Conservation (phyloP, 2,329 filamentous ascomycete species). For the Cryoendolithus antarcticus region DNA sequence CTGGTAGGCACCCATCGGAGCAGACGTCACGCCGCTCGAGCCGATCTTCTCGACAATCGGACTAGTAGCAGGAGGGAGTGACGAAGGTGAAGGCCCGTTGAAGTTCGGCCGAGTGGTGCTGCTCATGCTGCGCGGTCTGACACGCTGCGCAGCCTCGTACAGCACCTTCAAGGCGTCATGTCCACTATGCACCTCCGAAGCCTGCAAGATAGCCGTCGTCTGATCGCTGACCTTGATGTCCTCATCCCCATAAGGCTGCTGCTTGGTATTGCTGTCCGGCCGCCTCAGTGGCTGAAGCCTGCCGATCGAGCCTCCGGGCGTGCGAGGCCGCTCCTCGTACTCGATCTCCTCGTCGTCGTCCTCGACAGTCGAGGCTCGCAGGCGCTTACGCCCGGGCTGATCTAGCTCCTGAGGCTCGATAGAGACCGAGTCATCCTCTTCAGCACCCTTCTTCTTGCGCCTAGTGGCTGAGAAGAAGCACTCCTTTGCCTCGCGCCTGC, state of each 20-base stretch:
- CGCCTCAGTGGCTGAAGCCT: slow-evolving; percentile 54
- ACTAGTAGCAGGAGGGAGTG: slow-evolving; percentile 6
- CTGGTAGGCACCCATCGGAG: slow-evolving; percentile 11
- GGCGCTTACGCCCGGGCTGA: slow-evolving; percentile 61
- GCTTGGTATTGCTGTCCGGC: slow-evolving; percentile 32
- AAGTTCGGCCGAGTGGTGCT: slow-evolving; percentile 16
- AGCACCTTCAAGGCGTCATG: slow-evolving; percentile 87
- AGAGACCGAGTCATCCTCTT: slow-evolving; percentile 25
- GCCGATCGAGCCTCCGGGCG: slow-evolving; percentile 54
- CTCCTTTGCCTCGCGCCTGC: slow-evolving; percentile 86
- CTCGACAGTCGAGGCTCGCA: slow-evolving; percentile 26
- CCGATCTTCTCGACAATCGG: background rate
- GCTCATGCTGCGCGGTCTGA: slow-evolving; percentile 34
- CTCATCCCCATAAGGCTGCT: slow-evolving; percentile 34
- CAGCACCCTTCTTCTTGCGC: slow-evolving; percentile 69
- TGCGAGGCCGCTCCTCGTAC: slow-evolving; percentile 47
- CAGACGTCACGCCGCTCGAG: slow-evolving; percentile 2
- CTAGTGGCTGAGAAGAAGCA: slow-evolving; percentile 94
- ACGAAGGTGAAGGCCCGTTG: slow-evolving; percentile 8
- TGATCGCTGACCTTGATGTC: slow-evolving; percentile 48
- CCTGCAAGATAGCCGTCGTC: slow-evolving; percentile 47
- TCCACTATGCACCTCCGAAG: slow-evolving; percentile 67
- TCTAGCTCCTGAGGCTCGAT: slow-evolving; percentile 38
- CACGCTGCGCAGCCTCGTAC: slow-evolving; percentile 62
- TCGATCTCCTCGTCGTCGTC: slow-evolving; percentile 36